Conservation (phyloP, 202 grass and related monocot genomes). For the Bolboschoenoplectus hybrid region DNA sequence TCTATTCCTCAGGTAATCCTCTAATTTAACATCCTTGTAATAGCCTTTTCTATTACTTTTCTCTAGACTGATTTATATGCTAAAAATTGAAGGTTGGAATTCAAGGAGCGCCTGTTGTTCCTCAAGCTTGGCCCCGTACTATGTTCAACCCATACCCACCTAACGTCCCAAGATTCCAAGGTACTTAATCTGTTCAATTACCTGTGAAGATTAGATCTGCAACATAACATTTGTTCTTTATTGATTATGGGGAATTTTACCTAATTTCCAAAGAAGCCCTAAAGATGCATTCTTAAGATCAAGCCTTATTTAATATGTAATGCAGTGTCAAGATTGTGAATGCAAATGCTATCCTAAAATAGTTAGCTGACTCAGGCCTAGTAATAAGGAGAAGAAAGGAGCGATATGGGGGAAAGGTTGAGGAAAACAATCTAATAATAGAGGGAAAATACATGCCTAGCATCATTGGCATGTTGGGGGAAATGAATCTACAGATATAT, state of each 20-base stretch:
- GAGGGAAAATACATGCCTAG: not conserved
- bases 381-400: constrained; percentile 14
- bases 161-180: constrained; percentile 81
- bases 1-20: constrained; percentile 66
- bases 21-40: constrained; percentile 33
- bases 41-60: not conserved
- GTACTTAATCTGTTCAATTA: constrained; percentile 44
- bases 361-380: constrained; percentile 7
- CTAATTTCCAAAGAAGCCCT: not conserved
- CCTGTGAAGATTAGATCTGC: not conserved
- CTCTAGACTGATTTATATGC: constrained; percentile 27
- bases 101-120: constrained; percentile 59
- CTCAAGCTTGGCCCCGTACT: constrained; percentile 66
- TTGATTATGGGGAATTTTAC: not conserved
- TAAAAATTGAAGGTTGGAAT: constrained; percentile 69
- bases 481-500: not conserved
- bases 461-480: not conserved
- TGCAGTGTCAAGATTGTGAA: not conserved
- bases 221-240: not conserved
- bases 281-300: not conserved
- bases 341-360: constrained; percentile 36
- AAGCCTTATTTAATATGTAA: not conserved
- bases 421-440: not conserved
- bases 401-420: not conserved
- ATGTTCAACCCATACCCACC: constrained; percentile 60